phyloP scores from a whole-genome alignment of 2,329 filamentous ascomycete species.

The Saccharata proteae region DNA sequence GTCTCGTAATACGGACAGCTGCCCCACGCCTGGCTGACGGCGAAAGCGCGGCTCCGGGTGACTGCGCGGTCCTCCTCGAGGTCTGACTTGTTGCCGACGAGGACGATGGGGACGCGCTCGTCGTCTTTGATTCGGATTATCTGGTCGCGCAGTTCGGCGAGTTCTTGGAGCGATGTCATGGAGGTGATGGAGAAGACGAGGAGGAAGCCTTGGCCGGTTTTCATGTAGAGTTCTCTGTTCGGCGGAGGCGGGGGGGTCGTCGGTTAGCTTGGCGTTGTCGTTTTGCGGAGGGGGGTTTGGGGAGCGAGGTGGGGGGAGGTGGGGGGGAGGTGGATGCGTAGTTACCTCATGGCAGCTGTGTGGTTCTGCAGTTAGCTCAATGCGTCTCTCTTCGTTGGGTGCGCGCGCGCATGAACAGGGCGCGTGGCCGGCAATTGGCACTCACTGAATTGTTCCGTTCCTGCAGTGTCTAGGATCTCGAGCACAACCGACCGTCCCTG shows the following conservation, averaged over 20 bases:
- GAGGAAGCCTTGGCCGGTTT: slow-evolving; percentile 81
- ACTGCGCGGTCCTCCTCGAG: slow-evolving; percentile 76
- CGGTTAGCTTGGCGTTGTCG: slow-evolving; percentile 2
- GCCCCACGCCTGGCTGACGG: slow-evolving; percentile 76
- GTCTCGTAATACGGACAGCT: slow-evolving; percentile 85
- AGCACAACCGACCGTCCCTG: slow-evolving; percentile 79
- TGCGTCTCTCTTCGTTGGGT: not conserved
- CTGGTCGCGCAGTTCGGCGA: slow-evolving; percentile 71
- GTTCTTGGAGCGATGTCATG: slow-evolving; percentile 67
- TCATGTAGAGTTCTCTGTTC: slow-evolving; percentile 73
- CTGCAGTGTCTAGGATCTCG: slow-evolving; percentile 85
- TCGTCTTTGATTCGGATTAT: slow-evolving; percentile 87
- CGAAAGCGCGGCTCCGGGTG: slow-evolving; percentile 65
- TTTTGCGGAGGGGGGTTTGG: slow-evolving; percentile 4
- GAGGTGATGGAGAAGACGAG: slow-evolving; percentile 89
- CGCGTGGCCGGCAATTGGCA: too few relatives aligned
- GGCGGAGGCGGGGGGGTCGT: not conserved
- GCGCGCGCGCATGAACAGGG: not conserved
- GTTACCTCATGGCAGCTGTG: slow-evolving; percentile 46
- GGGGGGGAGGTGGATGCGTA: slow-evolving; percentile 4
- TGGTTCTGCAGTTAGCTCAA: not conserved
- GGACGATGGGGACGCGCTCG: slow-evolving; percentile 72
- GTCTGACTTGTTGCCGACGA: slow-evolving; percentile 86
- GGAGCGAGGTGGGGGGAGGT: not conserved
- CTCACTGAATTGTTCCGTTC: slow-evolving; percentile 87